These are phyloP conservation scores for Cornus suecica DNA, from an alignment of 148 eudicot species.

Conservation along the genomic window DNA sequence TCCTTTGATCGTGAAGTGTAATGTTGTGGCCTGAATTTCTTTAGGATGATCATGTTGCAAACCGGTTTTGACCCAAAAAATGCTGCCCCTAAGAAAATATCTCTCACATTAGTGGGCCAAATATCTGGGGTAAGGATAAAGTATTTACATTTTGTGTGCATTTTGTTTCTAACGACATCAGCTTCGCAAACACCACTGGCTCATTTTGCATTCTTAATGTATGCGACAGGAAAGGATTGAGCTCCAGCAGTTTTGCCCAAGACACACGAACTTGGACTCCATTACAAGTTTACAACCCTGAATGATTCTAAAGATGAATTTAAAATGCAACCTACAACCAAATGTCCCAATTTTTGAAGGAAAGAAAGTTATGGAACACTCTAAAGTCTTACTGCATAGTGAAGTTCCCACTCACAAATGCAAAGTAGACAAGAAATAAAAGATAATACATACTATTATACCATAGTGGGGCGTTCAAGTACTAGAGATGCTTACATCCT, in stretches of 20 bases:
- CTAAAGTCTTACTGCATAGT: background rate
- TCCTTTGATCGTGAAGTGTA: no score
- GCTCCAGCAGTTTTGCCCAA: background rate
- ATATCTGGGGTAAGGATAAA: no score
- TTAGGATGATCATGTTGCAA: no score
- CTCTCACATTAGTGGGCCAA: no score
- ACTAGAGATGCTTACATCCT: conserved; percentile 15
- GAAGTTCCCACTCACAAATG: background rate
- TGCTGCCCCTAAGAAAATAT: no score
- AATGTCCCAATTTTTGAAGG: background rate
- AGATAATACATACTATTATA: background rate
- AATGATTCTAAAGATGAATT: background rate
- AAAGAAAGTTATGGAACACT: background rate
- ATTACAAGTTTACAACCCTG: background rate
- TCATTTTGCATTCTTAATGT: background rate
- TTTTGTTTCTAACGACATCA: background rate
- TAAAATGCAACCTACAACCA: background rate
- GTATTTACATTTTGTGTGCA: no score
- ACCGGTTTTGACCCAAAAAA: no score
- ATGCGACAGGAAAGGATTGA: background rate
- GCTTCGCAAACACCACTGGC: background rate
- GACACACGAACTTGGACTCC: background rate
- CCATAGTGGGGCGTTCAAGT: background rate
- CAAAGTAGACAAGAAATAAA: background rate
- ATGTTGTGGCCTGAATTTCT: no score